Evolutionary conservation across 805 yeast genomes (phyloP), one percentile per base, ranked within the genome.

Genomic region (Candida maltosa): DNA sequence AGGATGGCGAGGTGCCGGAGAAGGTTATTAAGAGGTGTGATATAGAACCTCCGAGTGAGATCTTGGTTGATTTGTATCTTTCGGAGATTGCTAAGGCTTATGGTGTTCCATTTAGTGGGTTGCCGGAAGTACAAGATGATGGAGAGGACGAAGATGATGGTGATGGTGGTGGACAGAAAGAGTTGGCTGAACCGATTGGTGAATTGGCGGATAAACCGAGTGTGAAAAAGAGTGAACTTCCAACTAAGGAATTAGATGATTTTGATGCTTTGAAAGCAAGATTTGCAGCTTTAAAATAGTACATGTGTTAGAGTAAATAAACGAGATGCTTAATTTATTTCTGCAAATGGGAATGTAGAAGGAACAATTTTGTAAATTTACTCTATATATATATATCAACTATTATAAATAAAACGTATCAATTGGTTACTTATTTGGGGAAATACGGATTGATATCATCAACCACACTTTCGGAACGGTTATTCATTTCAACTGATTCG

Each of bases 1-100:
- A 40, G 10, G 63, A 58, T 8, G 59, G 54, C 2, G 63, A 68
- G 6, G 83, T 87, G 2, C 89, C 94, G 0, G 77, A 72, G n/a
- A 83, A 81, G 50, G 75, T 87, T 4, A 47, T 73, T 11, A 70
- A 69, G 29, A 62, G 88, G 42, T 80, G 93, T 39, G 65, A 73
- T 12, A 75, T 81, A 3, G 76, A 73, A 35, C 78, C 93, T 4
- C 96, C 95, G 1, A 56, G 71, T 4, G 70, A 67, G 28, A 77
- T 70, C 16, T 65, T 87, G 37, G 93, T 87, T 1, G 69, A 71
- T 11, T 57, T 84, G 40, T 88, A 88, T 49, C 63, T 88, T 42
- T 65, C 73, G 35, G 96, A 87, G 51, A 87, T 87, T 41, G 95
- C 95, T 1, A 69, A 69, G 34, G 84, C 95, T 0, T 87, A 88